phyloP scores from a whole-genome alignment of 352 stramenopile species.

The Phytopythium chamaehyphon region DNA sequence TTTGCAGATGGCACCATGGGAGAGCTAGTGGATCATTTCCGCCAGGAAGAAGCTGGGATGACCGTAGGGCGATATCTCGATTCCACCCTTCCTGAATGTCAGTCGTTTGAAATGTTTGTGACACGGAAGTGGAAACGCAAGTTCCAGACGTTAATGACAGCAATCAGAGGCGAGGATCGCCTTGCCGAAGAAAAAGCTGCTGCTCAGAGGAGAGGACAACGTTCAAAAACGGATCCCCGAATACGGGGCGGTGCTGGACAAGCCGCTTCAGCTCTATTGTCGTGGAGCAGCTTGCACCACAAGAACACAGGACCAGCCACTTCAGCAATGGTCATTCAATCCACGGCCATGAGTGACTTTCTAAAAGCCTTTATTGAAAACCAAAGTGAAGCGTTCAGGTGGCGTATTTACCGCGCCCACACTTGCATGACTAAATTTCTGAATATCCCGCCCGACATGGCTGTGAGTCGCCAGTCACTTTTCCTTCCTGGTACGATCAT shows the following conservation, averaged over 20 bases:
- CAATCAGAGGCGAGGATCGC: conserved; percentile 23
- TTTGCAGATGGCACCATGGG: conserved; percentile 92
- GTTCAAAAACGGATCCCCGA: conserved; percentile 4
- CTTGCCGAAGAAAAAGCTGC: conserved; percentile 10
- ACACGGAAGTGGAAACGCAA: conserved; percentile 84
- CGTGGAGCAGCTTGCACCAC: conserved; percentile 1
- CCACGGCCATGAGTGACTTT: conserved; percentile 59
- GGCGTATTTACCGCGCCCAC: conserved; percentile 77
- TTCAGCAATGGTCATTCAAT: conserved; percentile 49
- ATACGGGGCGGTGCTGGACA: not conserved
- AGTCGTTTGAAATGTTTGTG: conserved; percentile 92
- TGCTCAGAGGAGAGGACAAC: conserved; percentile 20
- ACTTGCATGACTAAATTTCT: conserved; percentile 66
- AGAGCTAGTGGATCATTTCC: conserved; percentile 89
- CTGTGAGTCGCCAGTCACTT: conserved; percentile 52
- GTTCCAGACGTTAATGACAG: conserved; percentile 59
- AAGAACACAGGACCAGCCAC: conserved; percentile 14
- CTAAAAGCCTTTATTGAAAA: conserved; percentile 86
- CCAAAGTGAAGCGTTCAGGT: conserved; percentile 68
- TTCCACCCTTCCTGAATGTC: conserved; percentile 72
- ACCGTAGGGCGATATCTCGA: conserved; percentile 84
- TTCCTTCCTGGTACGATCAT: conserved; percentile 50
- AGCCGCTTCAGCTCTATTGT: not conserved
- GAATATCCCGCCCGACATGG: conserved; percentile 71
- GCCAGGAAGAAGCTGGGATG: conserved; percentile 87